Conservation (phyloP, 768 basidiomycete genomes). For the Cystofilobasidium bisporidii region DNA sequence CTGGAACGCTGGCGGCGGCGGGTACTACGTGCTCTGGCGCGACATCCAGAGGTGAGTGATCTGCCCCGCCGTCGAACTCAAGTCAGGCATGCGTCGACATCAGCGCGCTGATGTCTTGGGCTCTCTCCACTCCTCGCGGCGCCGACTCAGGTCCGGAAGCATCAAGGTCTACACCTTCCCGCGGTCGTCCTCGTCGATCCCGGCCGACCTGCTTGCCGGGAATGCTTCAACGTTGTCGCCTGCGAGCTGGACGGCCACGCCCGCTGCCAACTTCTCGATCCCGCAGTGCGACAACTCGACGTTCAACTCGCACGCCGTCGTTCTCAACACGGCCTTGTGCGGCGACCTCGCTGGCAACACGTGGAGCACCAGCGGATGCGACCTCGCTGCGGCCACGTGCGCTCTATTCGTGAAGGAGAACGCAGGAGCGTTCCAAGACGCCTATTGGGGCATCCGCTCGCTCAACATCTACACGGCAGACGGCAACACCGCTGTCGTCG, state of each 20-base stretch:
- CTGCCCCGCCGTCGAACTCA: background rate
- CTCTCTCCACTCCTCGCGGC: too few species aligned
- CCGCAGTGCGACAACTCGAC: slow-evolving; percentile 33
- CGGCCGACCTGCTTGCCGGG: slow-evolving; percentile 40
- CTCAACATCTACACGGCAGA: slow-evolving; percentile 48
- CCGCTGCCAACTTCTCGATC: slow-evolving; percentile 37
- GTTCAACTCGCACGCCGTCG: slow-evolving; percentile 47
- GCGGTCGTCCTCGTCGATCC: slow-evolving; percentile 45
- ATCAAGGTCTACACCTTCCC: slow-evolving; percentile 59
- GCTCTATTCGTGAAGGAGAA: slow-evolving; percentile 53
- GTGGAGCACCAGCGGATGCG: slow-evolving; percentile 33
- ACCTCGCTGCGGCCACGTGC: slow-evolving; percentile 28
- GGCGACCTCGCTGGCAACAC: slow-evolving; percentile 35
- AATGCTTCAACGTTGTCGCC: slow-evolving; percentile 24
- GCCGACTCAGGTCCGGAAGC: slow-evolving; percentile 42
- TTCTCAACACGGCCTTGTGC: slow-evolving; percentile 41
- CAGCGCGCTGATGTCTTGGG: background rate
- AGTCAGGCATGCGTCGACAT: too few species aligned
- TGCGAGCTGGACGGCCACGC: slow-evolving; percentile 33
- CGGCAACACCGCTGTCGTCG: slow-evolving; percentile 10
- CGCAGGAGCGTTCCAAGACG: slow-evolving; percentile 51
- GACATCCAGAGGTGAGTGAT: slow-evolving; percentile 29
- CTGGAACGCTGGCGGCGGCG: slow-evolving; percentile 42
- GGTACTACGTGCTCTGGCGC: slow-evolving; percentile 52
- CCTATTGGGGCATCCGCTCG: slow-evolving; percentile 62